Evolutionary conservation across 805 yeast species (phyloP).

Genomic region (Candida sakaeoensis): DNA sequence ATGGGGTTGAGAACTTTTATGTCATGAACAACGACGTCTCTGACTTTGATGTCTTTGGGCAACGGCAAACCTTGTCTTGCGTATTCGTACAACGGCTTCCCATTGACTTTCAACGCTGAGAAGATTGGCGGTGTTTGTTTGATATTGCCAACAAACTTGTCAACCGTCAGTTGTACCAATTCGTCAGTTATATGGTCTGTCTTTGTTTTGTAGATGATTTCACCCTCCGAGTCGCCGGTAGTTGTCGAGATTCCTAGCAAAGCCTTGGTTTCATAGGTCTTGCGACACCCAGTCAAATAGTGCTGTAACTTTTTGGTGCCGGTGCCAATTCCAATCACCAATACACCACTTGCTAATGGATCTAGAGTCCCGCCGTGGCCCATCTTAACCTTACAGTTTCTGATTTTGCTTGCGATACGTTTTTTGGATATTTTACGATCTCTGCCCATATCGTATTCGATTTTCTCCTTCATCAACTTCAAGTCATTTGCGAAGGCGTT

Average conservation of each 20-base stretch:
- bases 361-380: conserved; percentile 99
- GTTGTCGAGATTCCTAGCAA: conserved; percentile 87
- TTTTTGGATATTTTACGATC: conserved; percentile 40
- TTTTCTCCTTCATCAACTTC: conserved; percentile 44
- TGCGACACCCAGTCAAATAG: conserved; percentile 70
- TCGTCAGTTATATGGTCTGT: conserved; percentile 55
- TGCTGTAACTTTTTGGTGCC: conserved; percentile 82
- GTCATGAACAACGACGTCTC: conserved; percentile 61
- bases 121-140: conserved; percentile 93
- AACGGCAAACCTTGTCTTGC: conserved; percentile 85
- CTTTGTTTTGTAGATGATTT: conserved; percentile 57
- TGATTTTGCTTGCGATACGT: conserved; percentile 49
- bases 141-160: conserved; percentile 73
- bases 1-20: conserved; percentile 52
- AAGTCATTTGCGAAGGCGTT: conserved; percentile 53
- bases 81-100: conserved; percentile 89
- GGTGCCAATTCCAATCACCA: conserved; percentile 85
- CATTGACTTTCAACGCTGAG: conserved; percentile 92
- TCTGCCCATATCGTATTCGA: conserved; percentile 35
- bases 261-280: conserved; percentile 80
- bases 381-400: conserved; percentile 65
- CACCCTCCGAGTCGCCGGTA: conserved; percentile 92
- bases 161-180: conserved; percentile 45
- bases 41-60: conserved; percentile 76
- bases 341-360: conserved; percentile 92